Conservation (phyloP, 2,329 filamentous ascomycete genomes). For the Aureobasidium sp. region DNA sequence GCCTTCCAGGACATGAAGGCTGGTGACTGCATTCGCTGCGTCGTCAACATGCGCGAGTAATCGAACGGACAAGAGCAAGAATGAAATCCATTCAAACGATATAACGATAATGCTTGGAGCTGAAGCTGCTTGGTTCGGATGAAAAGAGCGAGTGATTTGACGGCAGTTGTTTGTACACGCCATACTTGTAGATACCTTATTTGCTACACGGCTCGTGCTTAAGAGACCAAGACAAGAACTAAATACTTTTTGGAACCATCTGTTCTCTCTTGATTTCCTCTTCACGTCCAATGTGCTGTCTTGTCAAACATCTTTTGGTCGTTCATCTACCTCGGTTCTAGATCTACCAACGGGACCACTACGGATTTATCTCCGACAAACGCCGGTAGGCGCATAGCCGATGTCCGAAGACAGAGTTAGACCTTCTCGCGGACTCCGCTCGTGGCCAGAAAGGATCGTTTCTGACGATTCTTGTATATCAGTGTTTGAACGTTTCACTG, state of each 20-base stretch:
- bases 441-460: not conserved
- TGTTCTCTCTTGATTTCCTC: not conserved
- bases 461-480: not conserved
- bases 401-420: not conserved
- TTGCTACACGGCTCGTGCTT: not conserved
- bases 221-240: not conserved
- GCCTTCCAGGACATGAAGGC: constrained; percentile 93
- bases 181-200: constrained; percentile 12
- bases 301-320: not conserved
- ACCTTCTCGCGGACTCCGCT: not conserved
- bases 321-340: not conserved
- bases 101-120: constrained; percentile 14
- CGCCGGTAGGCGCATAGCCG: not conserved
- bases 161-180: not conserved
- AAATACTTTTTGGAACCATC: not conserved
- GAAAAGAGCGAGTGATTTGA: constrained; percentile 3
- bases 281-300: not conserved
- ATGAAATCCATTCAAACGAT: constrained; percentile 3
- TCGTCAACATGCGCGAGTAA: constrained; percentile 56
- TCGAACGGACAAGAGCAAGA: not conserved
- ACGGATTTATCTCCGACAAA: not conserved
- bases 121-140: constrained; percentile 2
- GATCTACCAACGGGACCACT: not conserved
- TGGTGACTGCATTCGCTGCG: constrained; percentile 93
- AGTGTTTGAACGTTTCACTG: not conserved